phyloP scores from a whole-genome alignment of 306 rosid genomes.

The Prosopis cineraria region DNA sequence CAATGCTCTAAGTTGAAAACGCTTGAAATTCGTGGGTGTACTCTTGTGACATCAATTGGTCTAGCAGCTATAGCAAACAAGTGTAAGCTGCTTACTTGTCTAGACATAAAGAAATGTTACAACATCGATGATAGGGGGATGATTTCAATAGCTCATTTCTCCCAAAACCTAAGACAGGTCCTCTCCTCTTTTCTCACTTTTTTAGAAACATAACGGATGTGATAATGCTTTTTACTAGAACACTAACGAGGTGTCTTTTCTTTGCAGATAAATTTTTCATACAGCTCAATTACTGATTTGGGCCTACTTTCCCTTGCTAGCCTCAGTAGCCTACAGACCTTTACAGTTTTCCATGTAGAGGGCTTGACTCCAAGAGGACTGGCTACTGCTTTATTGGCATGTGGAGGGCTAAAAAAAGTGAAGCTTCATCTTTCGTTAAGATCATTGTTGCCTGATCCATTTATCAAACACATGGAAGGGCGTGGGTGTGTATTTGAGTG shows the following conservation, averaged over 20 bases:
- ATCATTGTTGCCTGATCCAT: conserved; percentile 44
- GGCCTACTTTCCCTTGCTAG: conserved; percentile 84
- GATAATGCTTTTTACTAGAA: not conserved
- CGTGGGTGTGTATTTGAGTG: conserved; percentile 66
- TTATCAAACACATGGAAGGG: conserved; percentile 55
- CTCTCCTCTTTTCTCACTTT: conserved; percentile 16
- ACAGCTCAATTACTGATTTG: conserved; percentile 72
- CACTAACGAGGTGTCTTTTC: conserved; percentile 25
- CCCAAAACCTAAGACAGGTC: conserved; percentile 91
- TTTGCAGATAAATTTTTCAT: conserved; percentile 88
- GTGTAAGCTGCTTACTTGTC: conserved; percentile 68
- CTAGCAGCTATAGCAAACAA: conserved; percentile 62
- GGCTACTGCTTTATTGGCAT: conserved; percentile 71
- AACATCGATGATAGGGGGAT: conserved; percentile 76
- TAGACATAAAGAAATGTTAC: conserved; percentile 85
- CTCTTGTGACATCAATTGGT: conserved; percentile 72
- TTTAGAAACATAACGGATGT: conserved; percentile 1
- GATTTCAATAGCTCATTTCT: conserved; percentile 69
- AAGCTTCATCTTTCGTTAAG: conserved; percentile 63
- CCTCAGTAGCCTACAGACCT: conserved; percentile 79
- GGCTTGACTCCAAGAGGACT: conserved; percentile 78
- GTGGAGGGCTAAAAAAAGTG: conserved; percentile 63
- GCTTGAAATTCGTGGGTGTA: conserved; percentile 85
- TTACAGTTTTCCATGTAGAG: conserved; percentile 70
- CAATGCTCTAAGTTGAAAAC: conserved; percentile 67